Evolutionary conservation across 2,329 filamentous ascomycete genomes (phyloP), one percentile per base, ranked within the genome.

Genomic region (Microcyclospora tardicrescens): DNA sequence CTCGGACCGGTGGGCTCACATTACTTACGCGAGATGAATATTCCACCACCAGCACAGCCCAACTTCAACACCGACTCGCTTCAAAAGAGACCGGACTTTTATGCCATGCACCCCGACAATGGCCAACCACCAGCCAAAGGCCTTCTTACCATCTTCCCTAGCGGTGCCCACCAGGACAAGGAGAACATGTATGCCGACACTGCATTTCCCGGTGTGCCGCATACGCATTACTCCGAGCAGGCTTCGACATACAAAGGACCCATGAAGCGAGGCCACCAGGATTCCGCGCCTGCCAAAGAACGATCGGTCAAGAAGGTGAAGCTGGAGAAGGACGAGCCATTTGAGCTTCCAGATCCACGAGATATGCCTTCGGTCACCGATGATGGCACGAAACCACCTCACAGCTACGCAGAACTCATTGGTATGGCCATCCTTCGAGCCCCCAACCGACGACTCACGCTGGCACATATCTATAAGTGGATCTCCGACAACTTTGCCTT

Each of bases 401-500:
- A 89, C 62, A 96, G 87, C 64, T 98, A 98, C 59, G 89, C 91
- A 14, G 83, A 82, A 51, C 72, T 98, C 50, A 96, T 96, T 48
- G 91, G 84, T 57, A 95, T 95, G 87, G 86, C 91, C 37, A 95
- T 98, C 52, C 69, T 96, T 15, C 79, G 87, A 45, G 84, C 91
- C 4, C 80, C 83, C 10, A 77, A 80, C 44, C 79, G 86, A 43
- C 81, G 84, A 37, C 70, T 96, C 45, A 96, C 91, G 1, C 72
- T 98, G 13, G 79, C 86, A 16, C 86, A 95, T 61, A 98, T 98
- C 51, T 98, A 96, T 72, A 94, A 93, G 58, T 98, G 91, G 89
- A 96, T 98, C 53, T 93, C 85, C n/a, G 84, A 93, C 58, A 87
- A 81, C 13, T 96, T 83, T 59, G 79, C 75, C 5, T 95, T 89